Conservation (phyloP, 441 rosid genomes). For the Mallotus japonicus region DNA sequence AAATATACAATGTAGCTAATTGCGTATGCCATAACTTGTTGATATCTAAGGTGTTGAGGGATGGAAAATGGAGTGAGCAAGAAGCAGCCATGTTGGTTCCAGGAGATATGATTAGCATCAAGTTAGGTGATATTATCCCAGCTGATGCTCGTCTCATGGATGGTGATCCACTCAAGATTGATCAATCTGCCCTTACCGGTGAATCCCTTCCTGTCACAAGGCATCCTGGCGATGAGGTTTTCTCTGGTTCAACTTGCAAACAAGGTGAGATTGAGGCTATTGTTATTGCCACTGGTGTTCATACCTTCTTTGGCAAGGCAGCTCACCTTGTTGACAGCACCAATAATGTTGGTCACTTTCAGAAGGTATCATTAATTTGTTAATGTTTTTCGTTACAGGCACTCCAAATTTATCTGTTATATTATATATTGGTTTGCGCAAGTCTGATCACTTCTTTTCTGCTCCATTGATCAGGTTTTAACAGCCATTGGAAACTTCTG, state of each 20-base stretch:
- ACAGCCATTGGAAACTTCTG: constrained; percentile 96
- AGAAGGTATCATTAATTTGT: constrained; percentile 49
- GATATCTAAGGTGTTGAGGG: constrained; percentile 62
- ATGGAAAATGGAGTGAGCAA: constrained; percentile 80
- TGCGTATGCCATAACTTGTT: background rate
- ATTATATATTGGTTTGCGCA: background rate
- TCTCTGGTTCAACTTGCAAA: constrained; percentile 91
- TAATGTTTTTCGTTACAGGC: background rate
- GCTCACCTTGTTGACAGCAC: constrained; percentile 95
- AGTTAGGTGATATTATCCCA: constrained; percentile 85
- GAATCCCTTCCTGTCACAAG: constrained; percentile 83
- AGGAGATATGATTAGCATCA: constrained; percentile 84
- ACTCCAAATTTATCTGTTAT: background rate
- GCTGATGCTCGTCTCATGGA: constrained; percentile 93
- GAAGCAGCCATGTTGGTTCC: constrained; percentile 88
- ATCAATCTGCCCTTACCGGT: constrained; percentile 88
- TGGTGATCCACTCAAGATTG: constrained; percentile 91
- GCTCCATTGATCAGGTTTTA: constrained; percentile 50
- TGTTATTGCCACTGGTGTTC: constrained; percentile 90
- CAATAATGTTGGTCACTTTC: constrained; percentile 91
- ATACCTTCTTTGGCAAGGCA: constrained; percentile 96
- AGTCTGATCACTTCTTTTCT: background rate
- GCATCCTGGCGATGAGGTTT: constrained; percentile 63
- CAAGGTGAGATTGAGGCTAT: constrained; percentile 95
- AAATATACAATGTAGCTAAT: background rate